phyloP scores from a whole-genome alignment of 2,329 filamentous ascomycete species.

The Microcyclospora pomicola region DNA sequence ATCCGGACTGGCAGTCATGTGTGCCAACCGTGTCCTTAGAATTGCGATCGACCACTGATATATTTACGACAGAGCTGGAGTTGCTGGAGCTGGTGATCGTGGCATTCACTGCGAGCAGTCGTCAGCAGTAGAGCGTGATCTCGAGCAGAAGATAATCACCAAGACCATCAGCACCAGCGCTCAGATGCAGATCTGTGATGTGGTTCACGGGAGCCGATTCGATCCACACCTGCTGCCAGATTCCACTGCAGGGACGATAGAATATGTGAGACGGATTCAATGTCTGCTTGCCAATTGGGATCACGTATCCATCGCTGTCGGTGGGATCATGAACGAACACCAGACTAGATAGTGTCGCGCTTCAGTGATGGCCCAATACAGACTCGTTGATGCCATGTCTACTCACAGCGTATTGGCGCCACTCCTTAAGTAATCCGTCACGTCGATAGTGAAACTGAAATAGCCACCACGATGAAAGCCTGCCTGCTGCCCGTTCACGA shows the following conservation, averaged over 20 bases:
- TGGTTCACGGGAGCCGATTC: constrained; percentile 43
- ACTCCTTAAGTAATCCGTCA: constrained; percentile 49
- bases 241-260: constrained; percentile 55
- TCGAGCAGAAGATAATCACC: background rate
- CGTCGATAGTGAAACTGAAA: constrained; percentile 42
- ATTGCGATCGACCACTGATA: constrained; percentile 15
- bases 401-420: constrained; percentile 45
- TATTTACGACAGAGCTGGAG: constrained; percentile 23
- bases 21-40: constrained; percentile 25
- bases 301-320: constrained; percentile 39
- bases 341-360: constrained; percentile 36
- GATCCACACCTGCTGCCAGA: constrained; percentile 60
- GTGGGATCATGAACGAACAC: constrained; percentile 55
- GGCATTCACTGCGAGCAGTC: constrained; percentile 6
- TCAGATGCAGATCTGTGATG: constrained; percentile 44
- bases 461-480: constrained; percentile 39
- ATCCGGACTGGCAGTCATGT: constrained; percentile 33
- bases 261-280: constrained; percentile 53
- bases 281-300: constrained; percentile 39
- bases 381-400: constrained; percentile 39
- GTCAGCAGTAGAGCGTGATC: background rate
- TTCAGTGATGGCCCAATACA: constrained; percentile 30
- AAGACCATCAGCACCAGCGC: constrained; percentile 24
- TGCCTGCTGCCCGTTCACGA: constrained; percentile 37
- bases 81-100: constrained; percentile 35